Conservation (phyloP, 805 yeast genomes). For the Candida anglica region DNA sequence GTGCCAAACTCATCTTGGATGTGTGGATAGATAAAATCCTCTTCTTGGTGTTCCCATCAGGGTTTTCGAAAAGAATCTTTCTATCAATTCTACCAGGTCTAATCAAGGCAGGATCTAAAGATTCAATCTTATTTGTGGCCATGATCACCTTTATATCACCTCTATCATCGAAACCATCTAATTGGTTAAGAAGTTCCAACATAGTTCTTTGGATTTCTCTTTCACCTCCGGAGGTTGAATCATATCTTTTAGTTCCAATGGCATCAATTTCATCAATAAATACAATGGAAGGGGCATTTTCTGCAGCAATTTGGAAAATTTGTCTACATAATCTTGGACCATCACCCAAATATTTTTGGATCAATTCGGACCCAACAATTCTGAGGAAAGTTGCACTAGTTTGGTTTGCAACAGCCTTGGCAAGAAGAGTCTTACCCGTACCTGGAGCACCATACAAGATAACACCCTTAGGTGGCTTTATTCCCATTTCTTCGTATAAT, state of each 20-base stretch:
- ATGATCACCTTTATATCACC: constrained; percentile 96
- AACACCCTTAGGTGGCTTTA: constrained; percentile 97
- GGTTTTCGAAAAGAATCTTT: constrained; percentile 92
- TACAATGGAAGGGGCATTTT: constrained; percentile 96
- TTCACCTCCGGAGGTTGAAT: constrained; percentile 96
- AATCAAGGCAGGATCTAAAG: constrained; percentile 91
- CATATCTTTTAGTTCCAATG: constrained; percentile 97
- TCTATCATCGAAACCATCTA: constrained; percentile 96
- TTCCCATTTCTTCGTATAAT: constrained; percentile 97
- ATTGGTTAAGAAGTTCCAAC: constrained; percentile 91
- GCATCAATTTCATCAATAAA: constrained; percentile 99
- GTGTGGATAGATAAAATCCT: constrained; percentile 92
- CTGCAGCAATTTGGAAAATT: constrained; percentile 93
- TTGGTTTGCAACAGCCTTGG: constrained; percentile 97
- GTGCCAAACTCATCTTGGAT: constrained; percentile 83
- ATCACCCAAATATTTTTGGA: constrained; percentile 95
- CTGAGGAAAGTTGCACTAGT: constrained; percentile 94
- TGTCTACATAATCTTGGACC: constrained; percentile 95
- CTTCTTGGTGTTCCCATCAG: constrained; percentile 88
- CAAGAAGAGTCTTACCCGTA: constrained; percentile 92
- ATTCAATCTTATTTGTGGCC: constrained; percentile 96
- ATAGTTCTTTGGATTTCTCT: constrained; percentile 96
- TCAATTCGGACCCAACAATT: constrained; percentile 94
- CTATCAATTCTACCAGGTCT: constrained; percentile 98
- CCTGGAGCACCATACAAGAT: constrained; percentile 97